Base-by-base conservation (phyloP, 2,329 filamentous ascomycete genomes). In the Paradendryphiella salina region DNA sequence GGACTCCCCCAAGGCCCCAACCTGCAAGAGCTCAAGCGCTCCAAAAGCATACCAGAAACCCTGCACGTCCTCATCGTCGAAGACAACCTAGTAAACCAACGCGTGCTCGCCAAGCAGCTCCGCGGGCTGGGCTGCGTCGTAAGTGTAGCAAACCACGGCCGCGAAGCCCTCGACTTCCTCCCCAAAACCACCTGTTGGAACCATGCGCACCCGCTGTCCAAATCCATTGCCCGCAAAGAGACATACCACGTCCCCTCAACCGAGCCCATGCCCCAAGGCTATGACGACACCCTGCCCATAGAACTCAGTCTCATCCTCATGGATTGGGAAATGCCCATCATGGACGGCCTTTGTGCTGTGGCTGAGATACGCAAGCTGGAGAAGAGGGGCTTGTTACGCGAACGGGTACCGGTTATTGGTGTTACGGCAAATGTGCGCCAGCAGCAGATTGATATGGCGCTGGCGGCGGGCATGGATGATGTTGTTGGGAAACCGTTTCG, bases 401-500 rank as follows among this genome's bases (percentile, higher is more conserved):
- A 51, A 0, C 56, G 66, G 18, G 47, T 72, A 1, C 68, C 68
- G 0, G 59, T 72, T 1, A 69, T 73, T 36, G 70, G 64, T 7
- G 65, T 73, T 1, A 73, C 70, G 5, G 70, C 70, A 2, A 73
- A 73, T 46, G 69, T 69, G 2, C 47, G 71, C n/a, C 49, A 54
- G 34, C 58, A 70, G 40, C 68, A 72, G 49, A 62, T 73, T 1
- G 36, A 61, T 2, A 54, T 34, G 8, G 66, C 69, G 0, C 52
- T 70, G 11, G 46, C 63, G 20, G 67, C 64, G 0, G 71, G 70
- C 3, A 73, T 73, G 69, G 69, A 72, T n/a, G 62, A 70, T 71
- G 84, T 91, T 35, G 87, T 93, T 29, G 86, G 86, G 1, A 93
- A 93, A 67, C 89, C 89, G 3, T 93, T 92, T 67, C 54, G 63